Percentiles rank a stretch among this genome's conserved stretches.
phyloP scores from a whole-genome alignment of 2,329 filamentous ascomycete genomes.

The Botrytis cinerea region DNA sequence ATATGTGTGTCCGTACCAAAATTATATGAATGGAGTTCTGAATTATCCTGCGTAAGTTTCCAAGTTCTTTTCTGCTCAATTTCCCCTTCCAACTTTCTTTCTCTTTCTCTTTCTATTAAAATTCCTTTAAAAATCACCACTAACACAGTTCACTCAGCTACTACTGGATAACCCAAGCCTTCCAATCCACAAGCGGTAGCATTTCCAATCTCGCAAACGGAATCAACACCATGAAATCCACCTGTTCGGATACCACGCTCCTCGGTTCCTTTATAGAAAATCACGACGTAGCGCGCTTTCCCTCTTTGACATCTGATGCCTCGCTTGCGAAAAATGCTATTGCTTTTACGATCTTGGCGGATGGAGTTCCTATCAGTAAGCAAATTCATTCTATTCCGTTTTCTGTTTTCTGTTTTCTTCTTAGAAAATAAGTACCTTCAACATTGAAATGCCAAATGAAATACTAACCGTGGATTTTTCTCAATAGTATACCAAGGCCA shows the following conservation, averaged over 20 bases:
- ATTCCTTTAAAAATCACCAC: not conserved
- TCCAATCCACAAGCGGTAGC: constrained; percentile 36
- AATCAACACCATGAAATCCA: constrained; percentile 36
- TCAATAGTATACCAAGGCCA: constrained; percentile 52
- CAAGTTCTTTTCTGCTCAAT: fast-evolving
- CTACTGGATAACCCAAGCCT: constrained; percentile 38
- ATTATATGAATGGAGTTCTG: constrained; percentile 57
- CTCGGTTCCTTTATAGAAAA: constrained; percentile 48
- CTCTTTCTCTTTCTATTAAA: not conserved
- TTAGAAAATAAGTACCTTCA: no score
- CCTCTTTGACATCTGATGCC: constrained; percentile 33
- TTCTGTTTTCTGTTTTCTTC: no score
- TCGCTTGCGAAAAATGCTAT: constrained; percentile 50
- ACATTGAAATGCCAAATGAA: not conserved
- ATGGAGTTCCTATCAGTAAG: constrained; percentile 52
- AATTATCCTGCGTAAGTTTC: constrained; percentile 53
- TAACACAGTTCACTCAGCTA: constrained; percentile 36
- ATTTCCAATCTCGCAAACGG: constrained; percentile 39
- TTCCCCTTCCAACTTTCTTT: not conserved
- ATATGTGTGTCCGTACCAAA: constrained; percentile 57
- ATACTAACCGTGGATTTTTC: not conserved
- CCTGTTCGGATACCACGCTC: constrained; percentile 43
- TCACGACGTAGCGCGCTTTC: constrained; percentile 36
- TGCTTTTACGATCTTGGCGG: constrained; percentile 51
- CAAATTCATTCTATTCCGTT: not conserved